Base-by-base conservation (phyloP, 805 yeast species). In the Schizosaccharomyces japonicus region DNA sequence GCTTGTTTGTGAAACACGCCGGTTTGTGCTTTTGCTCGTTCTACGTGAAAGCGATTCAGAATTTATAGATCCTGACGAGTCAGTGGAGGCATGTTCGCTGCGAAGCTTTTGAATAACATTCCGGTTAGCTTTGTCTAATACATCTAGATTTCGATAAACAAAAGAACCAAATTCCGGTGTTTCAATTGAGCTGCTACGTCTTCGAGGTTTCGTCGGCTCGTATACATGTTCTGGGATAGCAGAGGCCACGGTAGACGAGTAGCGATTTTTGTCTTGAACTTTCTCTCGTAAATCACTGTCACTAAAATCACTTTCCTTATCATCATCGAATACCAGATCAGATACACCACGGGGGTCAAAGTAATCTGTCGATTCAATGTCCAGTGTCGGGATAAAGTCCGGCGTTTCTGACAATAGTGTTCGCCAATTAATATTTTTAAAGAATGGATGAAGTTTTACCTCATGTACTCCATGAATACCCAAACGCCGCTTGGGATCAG, bases 61-160 rank as follows among this genome's bases (percentile, higher is more conserved):
- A n/a, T n/a, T n/a, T n/a, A n/a, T n/a, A n/a, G n/a, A n/a, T n/a
- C n/a, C n/a, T n/a, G n/a, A n/a, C n/a, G n/a, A n/a, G n/a, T n/a
- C n/a, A n/a, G n/a, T n/a, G n/a, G n/a, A n/a, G n/a, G n/a, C 13
- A 36, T 19, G 42, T n/a, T 36, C 42, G 8, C 23, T 36, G 15
- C 83, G 80, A 57, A 90, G 70, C 52, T 94, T 66, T 56, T 81
- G 81, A 52, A 90, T 84, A 11, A 80, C 85, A 62, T 84, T 95
- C 57, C 82, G 83, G 58, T 90, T 90, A 6, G 94, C 95, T 55
- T 80, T 80, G 55, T 90, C 96, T 49, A 92, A 68, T 4, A 90
- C 87, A 3, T 87, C 78, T 52, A 90, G 64, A 58, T 90, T 90
- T 53, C 94, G 69, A 63, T 81, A 90, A 50, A 81, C 77, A 61